Percentiles rank a stretch among this genome's conserved stretches.
Evolutionary conservation across 1,139 yeast genomes (phyloP).

Genomic region (Magnusiomyces magnusii): DNA sequence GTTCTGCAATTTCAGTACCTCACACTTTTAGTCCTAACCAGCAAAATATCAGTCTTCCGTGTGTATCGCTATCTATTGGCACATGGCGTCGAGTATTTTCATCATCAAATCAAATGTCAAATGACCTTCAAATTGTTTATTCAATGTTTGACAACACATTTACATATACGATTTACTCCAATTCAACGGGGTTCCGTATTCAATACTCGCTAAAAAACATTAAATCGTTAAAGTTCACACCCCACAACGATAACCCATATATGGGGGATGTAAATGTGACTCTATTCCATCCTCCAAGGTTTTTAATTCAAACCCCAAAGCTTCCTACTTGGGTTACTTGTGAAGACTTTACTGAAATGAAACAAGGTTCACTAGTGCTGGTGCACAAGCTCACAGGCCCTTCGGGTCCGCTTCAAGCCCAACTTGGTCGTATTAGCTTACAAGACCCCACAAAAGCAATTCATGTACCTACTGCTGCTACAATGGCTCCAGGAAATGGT

Average conservation of each 20-base stretch:
- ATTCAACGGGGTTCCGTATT: conserved; percentile 24
- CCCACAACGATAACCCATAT: conserved; percentile 11
- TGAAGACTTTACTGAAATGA: conserved; percentile 28
- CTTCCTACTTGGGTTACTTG: conserved; percentile 24
- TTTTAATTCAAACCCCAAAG: conserved; percentile 21
- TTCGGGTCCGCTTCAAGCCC: conserved; percentile 17
- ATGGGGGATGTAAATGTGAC: conserved; percentile 22
- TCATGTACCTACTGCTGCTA: background rate
- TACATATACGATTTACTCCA: conserved; percentile 26
- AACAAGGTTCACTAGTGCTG: conserved; percentile 24
- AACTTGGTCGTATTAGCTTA: conserved; percentile 13
- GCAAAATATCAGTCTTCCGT: conserved; percentile 19
- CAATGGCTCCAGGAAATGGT: too few species aligned
- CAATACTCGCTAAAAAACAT: conserved; percentile 24
- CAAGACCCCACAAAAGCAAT: too few species aligned
- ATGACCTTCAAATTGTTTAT: conserved; percentile 25
- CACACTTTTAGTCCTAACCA: background rate
- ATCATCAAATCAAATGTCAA: conserved; percentile 12
- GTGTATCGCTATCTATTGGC: conserved; percentile 28
- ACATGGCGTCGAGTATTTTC: conserved; percentile 28
- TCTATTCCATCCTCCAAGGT: conserved; percentile 22
- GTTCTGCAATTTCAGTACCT: background rate
- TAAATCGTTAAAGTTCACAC: conserved; percentile 18
- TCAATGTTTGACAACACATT: conserved; percentile 21
- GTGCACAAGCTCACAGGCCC: conserved; percentile 28